Conservation (phyloP, 495 filamentous ascomycete species). For the Penicillium canescens region DNA sequence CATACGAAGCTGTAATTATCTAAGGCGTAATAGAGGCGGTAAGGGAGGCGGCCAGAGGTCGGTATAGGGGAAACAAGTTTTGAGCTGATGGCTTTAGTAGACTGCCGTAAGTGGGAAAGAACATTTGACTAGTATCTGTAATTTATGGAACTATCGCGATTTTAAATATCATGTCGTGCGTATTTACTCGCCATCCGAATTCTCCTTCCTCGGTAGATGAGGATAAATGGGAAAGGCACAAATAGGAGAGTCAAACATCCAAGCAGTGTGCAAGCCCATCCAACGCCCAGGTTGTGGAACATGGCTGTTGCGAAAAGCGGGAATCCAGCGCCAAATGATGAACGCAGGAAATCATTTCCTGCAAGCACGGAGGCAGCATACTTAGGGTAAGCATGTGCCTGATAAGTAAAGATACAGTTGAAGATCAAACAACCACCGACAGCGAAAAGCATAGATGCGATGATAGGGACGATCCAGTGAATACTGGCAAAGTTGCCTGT, state of each 20-base stretch:
- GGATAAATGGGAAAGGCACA: slow-evolving; percentile 39
- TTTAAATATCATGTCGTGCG: slow-evolving; percentile 15
- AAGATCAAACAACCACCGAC: slow-evolving; percentile 58
- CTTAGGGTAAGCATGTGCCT: slow-evolving; percentile 44
- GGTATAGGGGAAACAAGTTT: no score
- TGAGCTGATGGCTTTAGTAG: no score
- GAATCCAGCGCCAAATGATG: slow-evolving; percentile 49
- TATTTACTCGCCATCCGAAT: slow-evolving; percentile 27
- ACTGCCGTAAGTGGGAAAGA: no score
- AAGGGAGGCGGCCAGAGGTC: no score
- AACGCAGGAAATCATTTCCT: slow-evolving; percentile 51
- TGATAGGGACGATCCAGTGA: slow-evolving; percentile 62
- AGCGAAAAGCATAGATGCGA: slow-evolving; percentile 53
- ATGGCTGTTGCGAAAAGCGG: slow-evolving; percentile 45
- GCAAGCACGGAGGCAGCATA: slow-evolving; percentile 52
- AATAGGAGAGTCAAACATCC: slow-evolving; percentile 51
- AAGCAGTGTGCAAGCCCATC: slow-evolving; percentile 62
- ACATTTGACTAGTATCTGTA: no score
- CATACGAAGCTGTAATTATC: no score
- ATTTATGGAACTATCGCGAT: neutral
- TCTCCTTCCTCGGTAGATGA: slow-evolving; percentile 31
- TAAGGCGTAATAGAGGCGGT: no score
- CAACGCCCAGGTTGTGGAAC: slow-evolving; percentile 63
- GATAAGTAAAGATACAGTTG: slow-evolving; percentile 48
- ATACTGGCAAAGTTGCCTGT: slow-evolving; percentile 48